Conservation (phyloP, 1,284 basidiomycete genomes). For the Serendipita sp. region DNA sequence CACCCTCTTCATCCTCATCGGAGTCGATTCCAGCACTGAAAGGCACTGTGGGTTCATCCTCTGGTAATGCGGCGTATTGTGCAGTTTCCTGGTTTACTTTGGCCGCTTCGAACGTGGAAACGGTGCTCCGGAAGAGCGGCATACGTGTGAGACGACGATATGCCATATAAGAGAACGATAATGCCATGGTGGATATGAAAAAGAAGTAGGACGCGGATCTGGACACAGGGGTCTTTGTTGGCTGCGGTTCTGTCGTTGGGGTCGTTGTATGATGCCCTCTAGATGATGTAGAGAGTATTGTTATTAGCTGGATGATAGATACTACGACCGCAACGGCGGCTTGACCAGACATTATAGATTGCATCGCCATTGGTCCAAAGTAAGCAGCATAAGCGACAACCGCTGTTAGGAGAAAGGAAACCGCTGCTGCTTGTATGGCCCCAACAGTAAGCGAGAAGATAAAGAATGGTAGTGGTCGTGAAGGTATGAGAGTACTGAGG, state of each 20-base stretch:
- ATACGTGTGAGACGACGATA: slow-evolving; percentile 43
- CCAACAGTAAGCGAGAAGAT: slow-evolving; percentile 47
- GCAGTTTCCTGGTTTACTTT: slow-evolving; percentile 8
- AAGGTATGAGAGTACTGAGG: slow-evolving; percentile 37
- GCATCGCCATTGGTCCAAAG: slow-evolving; percentile 53
- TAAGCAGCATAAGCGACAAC: slow-evolving; percentile 56
- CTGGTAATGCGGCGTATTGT: not conserved
- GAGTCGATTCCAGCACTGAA: slow-evolving; percentile 7
- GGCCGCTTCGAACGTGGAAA: slow-evolving; percentile 10
- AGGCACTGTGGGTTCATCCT: not conserved
- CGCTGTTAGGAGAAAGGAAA: slow-evolving; percentile 55
- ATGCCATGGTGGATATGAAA: slow-evolving; percentile 49
- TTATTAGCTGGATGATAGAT: slow-evolving; percentile 55
- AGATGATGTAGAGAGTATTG: slow-evolving; percentile 38
- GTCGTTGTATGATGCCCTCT: slow-evolving; percentile 21
- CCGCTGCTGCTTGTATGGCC: slow-evolving; percentile 38
- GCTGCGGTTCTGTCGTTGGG: slow-evolving; percentile 21
- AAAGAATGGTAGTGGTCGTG: slow-evolving; percentile 44
- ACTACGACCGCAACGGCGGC: slow-evolving; percentile 63
- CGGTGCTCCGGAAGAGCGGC: slow-evolving; percentile 36
- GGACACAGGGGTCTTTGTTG: slow-evolving; percentile 32
- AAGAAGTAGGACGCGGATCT: slow-evolving; percentile 60
- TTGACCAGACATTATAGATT: slow-evolving; percentile 60
- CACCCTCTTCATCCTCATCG: slow-evolving; percentile 7
- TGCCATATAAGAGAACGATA: slow-evolving; percentile 35